Evolutionary conservation across 805 yeast species (phyloP).

Genomic region (Maudiozyma turicensis): DNA sequence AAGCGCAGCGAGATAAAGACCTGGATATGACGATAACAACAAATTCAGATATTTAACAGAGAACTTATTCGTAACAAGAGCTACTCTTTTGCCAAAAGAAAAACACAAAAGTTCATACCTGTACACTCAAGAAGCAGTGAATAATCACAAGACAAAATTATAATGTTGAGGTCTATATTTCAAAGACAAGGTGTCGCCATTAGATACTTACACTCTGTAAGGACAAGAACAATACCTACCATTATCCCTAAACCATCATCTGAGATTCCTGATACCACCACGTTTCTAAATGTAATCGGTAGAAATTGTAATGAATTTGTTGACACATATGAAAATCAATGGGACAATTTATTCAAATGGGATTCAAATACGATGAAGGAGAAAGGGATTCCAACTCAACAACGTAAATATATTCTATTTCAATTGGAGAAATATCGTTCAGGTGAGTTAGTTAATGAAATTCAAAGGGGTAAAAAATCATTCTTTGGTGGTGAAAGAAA

Average conservation of each 20-base stretch:
- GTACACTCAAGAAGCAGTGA: not conserved
- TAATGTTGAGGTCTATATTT: constrained; percentile 1
- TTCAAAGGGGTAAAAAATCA: constrained; percentile 60
- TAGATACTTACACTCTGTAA: not conserved
- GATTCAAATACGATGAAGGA: constrained; percentile 51
- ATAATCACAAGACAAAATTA: not conserved
- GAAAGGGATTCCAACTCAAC: constrained; percentile 63
- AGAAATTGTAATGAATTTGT: constrained; percentile 58
- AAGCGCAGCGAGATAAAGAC: no score
- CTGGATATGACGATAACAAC: no score
- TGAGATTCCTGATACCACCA: constrained; percentile 54
- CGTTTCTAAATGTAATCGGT: constrained; percentile 74
- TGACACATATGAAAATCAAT: constrained; percentile 59
- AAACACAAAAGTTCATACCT: no score
- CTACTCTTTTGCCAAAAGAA: no score
- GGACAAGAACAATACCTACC: not conserved
- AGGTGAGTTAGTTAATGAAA: constrained; percentile 45
- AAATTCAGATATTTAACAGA: no score
- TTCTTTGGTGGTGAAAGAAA: constrained; percentile 82
- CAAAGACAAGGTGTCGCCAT: not conserved
- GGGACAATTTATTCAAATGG: constrained; percentile 57
- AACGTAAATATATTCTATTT: constrained; percentile 61
- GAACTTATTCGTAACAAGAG: no score
- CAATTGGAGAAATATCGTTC: constrained; percentile 63
- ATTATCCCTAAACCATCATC: constrained; percentile 41